These are phyloP conservation scores for Tephrocybe sp. DNA, from an alignment of 768 basidiomycete species.

Conservation along the genomic window DNA sequence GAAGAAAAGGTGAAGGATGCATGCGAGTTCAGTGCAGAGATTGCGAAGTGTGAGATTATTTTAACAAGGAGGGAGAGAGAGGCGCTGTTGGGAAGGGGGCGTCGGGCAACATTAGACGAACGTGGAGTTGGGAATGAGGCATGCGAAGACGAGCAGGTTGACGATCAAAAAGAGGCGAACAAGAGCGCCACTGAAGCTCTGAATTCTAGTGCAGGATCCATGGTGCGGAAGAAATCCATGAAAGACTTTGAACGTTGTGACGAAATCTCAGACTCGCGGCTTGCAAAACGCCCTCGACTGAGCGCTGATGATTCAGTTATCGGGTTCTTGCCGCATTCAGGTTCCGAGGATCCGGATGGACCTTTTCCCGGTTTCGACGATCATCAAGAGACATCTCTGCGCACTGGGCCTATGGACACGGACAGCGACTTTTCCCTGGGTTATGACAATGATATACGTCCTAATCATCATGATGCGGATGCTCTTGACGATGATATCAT, in stretches of 20 bases:
- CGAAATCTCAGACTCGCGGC: slow-evolving; percentile 7
- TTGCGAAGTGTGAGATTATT: slow-evolving; percentile 31
- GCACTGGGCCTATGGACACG: not conserved
- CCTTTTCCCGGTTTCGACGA: slow-evolving; percentile 4
- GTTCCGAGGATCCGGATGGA: slow-evolving; percentile 4
- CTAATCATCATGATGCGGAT: too few species aligned
- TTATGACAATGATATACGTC: too few species aligned
- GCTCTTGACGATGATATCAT: too few species aligned
- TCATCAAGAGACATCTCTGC: not conserved
- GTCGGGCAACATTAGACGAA: slow-evolving; percentile 5
- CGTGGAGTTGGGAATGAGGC: slow-evolving; percentile 1
- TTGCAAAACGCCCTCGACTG: slow-evolving; percentile 19
- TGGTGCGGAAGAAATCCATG: not conserved
- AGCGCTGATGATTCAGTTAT: slow-evolving; percentile 25
- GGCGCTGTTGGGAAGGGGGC: slow-evolving; percentile 12
- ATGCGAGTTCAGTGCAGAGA: slow-evolving; percentile 11
- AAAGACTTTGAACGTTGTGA: not conserved
- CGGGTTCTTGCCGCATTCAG: slow-evolving; percentile 14
- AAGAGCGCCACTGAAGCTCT: too few species aligned
- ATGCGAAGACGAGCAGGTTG: not conserved
- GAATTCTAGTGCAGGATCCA: not conserved
- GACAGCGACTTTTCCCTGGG: too few species aligned
- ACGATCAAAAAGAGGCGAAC: too few species aligned
- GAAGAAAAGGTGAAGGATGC: not conserved
- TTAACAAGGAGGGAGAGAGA: slow-evolving; percentile 42